Evolutionary conservation across 176 grass and related monocot species (phyloP).

Genomic region (Phoenix dactylifera): DNA sequence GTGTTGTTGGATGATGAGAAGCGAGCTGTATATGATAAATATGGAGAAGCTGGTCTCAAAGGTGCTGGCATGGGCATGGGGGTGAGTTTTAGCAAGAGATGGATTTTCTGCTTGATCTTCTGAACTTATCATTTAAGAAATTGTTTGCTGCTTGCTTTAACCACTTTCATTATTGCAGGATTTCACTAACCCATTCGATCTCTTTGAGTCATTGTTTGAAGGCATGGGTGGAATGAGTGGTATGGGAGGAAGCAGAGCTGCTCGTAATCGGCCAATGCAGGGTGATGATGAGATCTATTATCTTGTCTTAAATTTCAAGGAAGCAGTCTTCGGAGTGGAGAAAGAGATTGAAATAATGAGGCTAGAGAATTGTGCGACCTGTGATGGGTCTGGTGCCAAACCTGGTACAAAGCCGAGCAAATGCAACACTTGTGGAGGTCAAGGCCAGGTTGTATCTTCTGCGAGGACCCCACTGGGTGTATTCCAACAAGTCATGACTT

Average conservation of each 20-base stretch:
- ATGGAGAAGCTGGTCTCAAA: slow-evolving; percentile 97
- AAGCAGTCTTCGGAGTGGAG: slow-evolving; percentile 86
- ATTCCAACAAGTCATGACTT: slow-evolving; percentile 93
- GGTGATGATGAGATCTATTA: slow-evolving; percentile 91
- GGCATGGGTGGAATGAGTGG: slow-evolving; percentile 94
- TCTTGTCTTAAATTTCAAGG: slow-evolving; percentile 91
- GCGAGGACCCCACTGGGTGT: slow-evolving; percentile 87
- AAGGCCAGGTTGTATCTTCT: slow-evolving; percentile 86
- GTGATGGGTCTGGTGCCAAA: slow-evolving; percentile 80
- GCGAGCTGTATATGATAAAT: slow-evolving; percentile 84
- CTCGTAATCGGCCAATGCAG: slow-evolving; percentile 87
- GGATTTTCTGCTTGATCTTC: neutral
- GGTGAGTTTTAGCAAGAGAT: slow-evolving; percentile 31
- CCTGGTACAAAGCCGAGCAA: slow-evolving; percentile 75
- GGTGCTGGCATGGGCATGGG: slow-evolving; percentile 92
- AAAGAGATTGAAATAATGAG: slow-evolving; percentile 92
- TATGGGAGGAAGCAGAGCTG: slow-evolving; percentile 55
- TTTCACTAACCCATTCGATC: slow-evolving; percentile 89
- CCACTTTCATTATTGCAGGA: slow-evolving; percentile 40
- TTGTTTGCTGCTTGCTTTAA: neutral
- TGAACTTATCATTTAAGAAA: too few relatives aligned
- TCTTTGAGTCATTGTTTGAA: slow-evolving; percentile 93
- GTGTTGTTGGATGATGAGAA: slow-evolving; percentile 96
- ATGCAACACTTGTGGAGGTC: slow-evolving; percentile 79
- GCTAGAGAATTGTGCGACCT: slow-evolving; percentile 71